Evolutionary conservation across 108 stramenopile species (phyloP).

Genomic region (Craspedostauros australis): DNA sequence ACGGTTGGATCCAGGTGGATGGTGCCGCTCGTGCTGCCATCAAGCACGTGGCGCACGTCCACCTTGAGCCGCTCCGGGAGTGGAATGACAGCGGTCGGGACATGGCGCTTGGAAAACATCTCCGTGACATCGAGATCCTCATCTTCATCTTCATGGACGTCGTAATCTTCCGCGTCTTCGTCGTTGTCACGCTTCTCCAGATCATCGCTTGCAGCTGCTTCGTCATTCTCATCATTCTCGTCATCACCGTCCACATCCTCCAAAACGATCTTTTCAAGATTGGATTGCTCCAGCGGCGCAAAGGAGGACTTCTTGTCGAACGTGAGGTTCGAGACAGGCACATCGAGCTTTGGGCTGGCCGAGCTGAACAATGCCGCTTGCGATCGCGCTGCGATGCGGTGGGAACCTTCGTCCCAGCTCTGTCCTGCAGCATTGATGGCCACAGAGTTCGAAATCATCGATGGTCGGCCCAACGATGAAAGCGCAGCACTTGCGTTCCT

Average conservation of each 20-base stretch:
- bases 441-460: too few species aligned
- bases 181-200: constrained; percentile 10
- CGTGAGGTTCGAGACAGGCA: too few species aligned
- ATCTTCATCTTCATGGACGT: constrained; percentile 24
- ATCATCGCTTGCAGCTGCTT: not conserved
- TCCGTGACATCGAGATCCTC: constrained; percentile 14
- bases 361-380: too few species aligned
- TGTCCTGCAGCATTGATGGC: too few species aligned
- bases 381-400: too few species aligned
- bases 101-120: constrained; percentile 10
- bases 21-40: constrained; percentile 40
- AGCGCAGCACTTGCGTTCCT: too few species aligned
- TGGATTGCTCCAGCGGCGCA: too few species aligned
- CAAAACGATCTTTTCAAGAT: too few species aligned
- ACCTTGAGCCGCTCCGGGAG: constrained; percentile 73
- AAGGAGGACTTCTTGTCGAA: constrained; percentile 47
- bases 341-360: too few species aligned
- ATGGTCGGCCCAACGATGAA: too few species aligned
- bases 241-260: constrained; percentile 1
- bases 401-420: too few species aligned
- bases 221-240: constrained; percentile 4
- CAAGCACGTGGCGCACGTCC: constrained; percentile 21
- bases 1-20: constrained; percentile 51
- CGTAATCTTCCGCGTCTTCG: not conserved
- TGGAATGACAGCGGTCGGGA: constrained; percentile 39